Percentiles rank a stretch among this genome's conserved stretches.
phyloP scores from a whole-genome alignment of 176 grass and related monocot species.

The Tillandsia leiboldiana region DNA sequence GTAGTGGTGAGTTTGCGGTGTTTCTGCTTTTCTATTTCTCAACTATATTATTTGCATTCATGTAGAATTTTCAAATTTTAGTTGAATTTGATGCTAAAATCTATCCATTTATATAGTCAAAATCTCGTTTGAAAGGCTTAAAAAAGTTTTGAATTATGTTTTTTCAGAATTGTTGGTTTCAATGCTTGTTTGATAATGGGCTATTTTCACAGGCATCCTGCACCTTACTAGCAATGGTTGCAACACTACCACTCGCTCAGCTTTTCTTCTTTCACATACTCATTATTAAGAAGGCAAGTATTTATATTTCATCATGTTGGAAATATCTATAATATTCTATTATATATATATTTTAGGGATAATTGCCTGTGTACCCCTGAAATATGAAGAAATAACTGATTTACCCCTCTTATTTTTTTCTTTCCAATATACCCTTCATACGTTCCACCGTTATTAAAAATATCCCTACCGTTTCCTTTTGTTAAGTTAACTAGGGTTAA shows the following conservation, averaged over 20 bases:
- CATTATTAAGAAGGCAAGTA: constrained; percentile 86
- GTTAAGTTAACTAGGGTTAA: too few species aligned
- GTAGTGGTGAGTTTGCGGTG: constrained; percentile 65
- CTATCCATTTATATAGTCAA: background rate
- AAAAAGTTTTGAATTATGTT: background rate
- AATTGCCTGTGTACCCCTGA: too few species aligned
- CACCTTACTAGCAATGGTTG: constrained; percentile 87
- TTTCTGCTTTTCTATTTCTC: background rate
- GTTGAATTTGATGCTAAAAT: too few species aligned
- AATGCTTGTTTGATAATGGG: constrained; percentile 3
- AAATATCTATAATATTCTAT: constrained; percentile 8
- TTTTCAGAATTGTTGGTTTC: background rate
- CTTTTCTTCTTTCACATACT: constrained; percentile 97
- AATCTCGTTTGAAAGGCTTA: background rate
- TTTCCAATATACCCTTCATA: too few species aligned
- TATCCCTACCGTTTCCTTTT: too few species aligned
- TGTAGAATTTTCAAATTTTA: background rate
- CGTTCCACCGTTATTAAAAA: too few species aligned
- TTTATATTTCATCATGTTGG: background rate
- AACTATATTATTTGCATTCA: background rate
- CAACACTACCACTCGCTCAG: constrained; percentile 76
- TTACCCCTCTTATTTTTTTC: too few species aligned
- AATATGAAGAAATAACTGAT: too few species aligned
- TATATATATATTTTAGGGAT: too few species aligned
- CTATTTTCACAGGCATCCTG: constrained; percentile 59